Percentiles rank a stretch among this genome's conserved stretches.
Conservation (phyloP, 2,329 filamentous ascomycete genomes). For the Zalaria sp. region DNA sequence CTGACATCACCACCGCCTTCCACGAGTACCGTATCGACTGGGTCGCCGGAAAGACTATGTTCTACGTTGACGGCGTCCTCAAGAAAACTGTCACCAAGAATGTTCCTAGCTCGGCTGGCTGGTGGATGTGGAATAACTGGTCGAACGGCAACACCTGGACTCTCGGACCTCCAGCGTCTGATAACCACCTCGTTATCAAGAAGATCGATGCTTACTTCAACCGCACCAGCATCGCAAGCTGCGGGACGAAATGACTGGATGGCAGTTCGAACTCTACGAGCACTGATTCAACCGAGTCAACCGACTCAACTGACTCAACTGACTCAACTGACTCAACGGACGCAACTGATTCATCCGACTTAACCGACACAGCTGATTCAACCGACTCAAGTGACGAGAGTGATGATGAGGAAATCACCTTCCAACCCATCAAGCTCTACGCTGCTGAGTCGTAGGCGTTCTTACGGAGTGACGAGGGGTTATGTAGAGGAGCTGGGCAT, state of each 20-base stretch:
- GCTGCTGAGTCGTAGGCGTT: too few species aligned
- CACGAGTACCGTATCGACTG: constrained; percentile 77
- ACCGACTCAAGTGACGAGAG: too few species aligned
- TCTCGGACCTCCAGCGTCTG: constrained; percentile 48
- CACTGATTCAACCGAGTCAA: too few species aligned
- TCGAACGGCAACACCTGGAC: constrained; percentile 68
- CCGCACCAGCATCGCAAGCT: constrained; percentile 8
- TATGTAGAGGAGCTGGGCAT: too few species aligned
- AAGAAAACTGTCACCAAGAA: constrained; percentile 38
- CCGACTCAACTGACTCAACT: too few species aligned
- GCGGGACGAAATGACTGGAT: not conserved
- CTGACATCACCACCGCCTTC: constrained; percentile 50
- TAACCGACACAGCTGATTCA: too few species aligned
- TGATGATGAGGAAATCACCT: too few species aligned
- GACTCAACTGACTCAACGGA: too few species aligned
- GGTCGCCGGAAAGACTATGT: constrained; percentile 44
- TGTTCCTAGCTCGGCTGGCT: constrained; percentile 43
- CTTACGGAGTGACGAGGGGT: too few species aligned
- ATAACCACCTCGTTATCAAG: constrained; percentile 50
- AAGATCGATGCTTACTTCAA: constrained; percentile 75
- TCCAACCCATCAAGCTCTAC: too few species aligned
- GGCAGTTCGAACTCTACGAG: not conserved
- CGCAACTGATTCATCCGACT: too few species aligned
- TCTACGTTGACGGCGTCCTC: constrained; percentile 51
- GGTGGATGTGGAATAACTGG: constrained; percentile 61